phyloP scores from a whole-genome alignment of 2,329 filamentous ascomycete species.

The Aspergillus carbonarius region DNA sequence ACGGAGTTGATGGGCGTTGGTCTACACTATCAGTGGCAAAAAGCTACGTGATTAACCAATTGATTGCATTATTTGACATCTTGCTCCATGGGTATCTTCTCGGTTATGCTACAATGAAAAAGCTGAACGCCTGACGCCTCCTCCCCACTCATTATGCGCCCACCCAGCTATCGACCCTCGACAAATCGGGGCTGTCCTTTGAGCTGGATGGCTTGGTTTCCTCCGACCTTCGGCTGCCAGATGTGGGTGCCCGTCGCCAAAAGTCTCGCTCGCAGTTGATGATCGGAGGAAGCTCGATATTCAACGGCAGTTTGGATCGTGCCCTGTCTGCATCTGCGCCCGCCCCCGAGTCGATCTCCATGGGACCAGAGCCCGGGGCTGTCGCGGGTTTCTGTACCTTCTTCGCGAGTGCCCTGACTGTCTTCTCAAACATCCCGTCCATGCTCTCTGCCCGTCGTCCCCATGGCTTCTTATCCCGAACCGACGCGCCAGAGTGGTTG shows the following conservation, averaged over 20 bases:
- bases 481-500: conserved; percentile 41
- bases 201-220: conserved; percentile 28
- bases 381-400: conserved; percentile 35
- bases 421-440: conserved; percentile 57
- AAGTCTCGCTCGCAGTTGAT: conserved; percentile 63
- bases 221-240: conserved; percentile 34
- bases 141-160: conserved; percentile 20
- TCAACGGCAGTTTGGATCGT: conserved; percentile 28
- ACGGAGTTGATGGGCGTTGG: conserved; percentile 17
- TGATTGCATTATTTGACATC: conserved; percentile 13
- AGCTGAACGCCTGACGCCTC: conserved; percentile 19
- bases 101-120: conserved; percentile 24
- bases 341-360: conserved; percentile 32
- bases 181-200: conserved; percentile 24
- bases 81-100: conserved; percentile 36
- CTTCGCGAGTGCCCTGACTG: conserved; percentile 52
- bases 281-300: conserved; percentile 47
- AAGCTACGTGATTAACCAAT: neutral
- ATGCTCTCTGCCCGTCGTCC: conserved; percentile 41
- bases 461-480: conserved; percentile 42
- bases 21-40: conserved; percentile 7
- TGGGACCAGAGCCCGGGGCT: conserved; percentile 24
- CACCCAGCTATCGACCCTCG: conserved; percentile 25
- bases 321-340: conserved; percentile 25
- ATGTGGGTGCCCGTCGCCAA: conserved; percentile 52